Conservation (phyloP, 2,329 filamentous ascomycete species). For the Colletotrichum sp. region DNA sequence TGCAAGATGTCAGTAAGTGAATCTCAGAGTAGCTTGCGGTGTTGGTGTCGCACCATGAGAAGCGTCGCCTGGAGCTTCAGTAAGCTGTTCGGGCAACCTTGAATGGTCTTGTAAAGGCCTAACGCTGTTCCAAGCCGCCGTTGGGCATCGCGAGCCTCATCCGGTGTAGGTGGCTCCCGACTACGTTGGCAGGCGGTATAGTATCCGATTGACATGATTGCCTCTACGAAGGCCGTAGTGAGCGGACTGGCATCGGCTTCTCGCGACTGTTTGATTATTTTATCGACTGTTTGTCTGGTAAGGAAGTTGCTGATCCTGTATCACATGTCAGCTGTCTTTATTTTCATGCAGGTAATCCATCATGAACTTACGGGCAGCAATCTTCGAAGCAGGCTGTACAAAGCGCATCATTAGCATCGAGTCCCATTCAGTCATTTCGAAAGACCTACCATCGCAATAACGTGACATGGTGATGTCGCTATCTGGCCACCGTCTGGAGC, state of each 20-base stretch:
- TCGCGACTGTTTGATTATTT: neutral
- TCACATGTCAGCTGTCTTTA: rapidly evolving
- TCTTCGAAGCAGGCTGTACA: constrained; percentile 4
- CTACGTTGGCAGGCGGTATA: neutral
- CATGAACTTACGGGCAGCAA: neutral
- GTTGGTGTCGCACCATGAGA: neutral
- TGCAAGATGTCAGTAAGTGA: neutral
- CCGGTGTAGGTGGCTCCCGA: neutral
- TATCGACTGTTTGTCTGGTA: neutral
- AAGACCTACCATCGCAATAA: neutral
- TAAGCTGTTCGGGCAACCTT: neutral
- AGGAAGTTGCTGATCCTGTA: neutral
- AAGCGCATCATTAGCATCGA: neutral
- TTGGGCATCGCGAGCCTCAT: neutral
- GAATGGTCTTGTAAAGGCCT: neutral
- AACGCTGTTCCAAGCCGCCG: neutral
- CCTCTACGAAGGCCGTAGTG: neutral
- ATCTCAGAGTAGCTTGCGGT: no score
- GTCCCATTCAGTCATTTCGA: neutral
- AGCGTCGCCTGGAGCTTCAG: neutral
- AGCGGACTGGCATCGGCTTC: neutral
- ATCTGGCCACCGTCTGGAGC: neutral
- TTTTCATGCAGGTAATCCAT: rapidly evolving
- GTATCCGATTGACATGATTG: neutral
- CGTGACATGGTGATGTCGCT: neutral